Percentiles rank a stretch among this genome's conserved stretches.
Evolutionary conservation across 441 rosid species (phyloP).

Genomic region (Cnidoscolus chayamansa): DNA sequence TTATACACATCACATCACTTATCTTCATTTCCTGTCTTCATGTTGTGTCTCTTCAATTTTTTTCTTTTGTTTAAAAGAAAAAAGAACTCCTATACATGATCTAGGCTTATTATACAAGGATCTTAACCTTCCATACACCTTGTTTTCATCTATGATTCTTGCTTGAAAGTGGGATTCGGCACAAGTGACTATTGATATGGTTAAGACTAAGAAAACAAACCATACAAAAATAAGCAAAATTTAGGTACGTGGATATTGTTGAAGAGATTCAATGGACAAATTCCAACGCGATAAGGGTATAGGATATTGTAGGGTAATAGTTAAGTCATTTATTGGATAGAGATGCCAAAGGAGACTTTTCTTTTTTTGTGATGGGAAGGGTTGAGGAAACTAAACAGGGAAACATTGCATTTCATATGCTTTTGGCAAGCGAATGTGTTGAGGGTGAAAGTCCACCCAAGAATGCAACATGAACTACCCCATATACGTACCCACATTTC

Average conservation of each 20-base stretch:
- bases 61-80: no score
- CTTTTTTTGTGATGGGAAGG: neutral
- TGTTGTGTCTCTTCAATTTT: conserved; percentile 9
- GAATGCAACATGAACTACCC: conserved; percentile 16
- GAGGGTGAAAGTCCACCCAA: conserved; percentile 25
- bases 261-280: conserved; percentile 13
- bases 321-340: conserved; percentile 12
- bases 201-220: no score
- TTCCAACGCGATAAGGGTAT: conserved; percentile 19
- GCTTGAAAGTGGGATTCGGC: no score
- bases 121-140: no score
- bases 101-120: no score
- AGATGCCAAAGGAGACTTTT: conserved; percentile 9
- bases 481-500: conserved; percentile 11
- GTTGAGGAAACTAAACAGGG: neutral
- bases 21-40: neutral
- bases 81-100: no score
- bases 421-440: conserved; percentile 20
- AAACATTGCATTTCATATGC: conserved; percentile 6
- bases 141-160: no score
- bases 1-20: neutral
- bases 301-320: neutral
- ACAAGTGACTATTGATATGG: no score
- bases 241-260: no score
- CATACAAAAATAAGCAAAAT: no score